phyloP scores from a whole-genome alignment of 768 basidiomycete genomes.

The Auricularia sp. region DNA sequence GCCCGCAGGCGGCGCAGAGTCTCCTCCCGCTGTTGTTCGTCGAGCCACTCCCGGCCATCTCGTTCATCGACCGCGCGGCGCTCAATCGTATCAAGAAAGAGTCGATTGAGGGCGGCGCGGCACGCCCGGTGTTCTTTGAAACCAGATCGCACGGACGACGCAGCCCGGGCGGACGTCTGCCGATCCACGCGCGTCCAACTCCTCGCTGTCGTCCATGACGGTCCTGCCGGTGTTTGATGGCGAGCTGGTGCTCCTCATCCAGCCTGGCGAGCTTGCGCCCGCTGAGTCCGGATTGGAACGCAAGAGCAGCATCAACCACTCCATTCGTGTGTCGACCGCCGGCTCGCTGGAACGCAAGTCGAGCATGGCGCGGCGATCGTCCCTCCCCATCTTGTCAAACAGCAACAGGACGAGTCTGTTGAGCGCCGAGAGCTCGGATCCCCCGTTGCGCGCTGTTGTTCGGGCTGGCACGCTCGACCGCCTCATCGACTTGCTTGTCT shows the following conservation, averaged over 20 bases:
- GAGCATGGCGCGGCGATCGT: constrained; percentile 63
- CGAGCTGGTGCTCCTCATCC: constrained; percentile 62
- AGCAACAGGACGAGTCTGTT: constrained; percentile 38
- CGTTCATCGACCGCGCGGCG: constrained; percentile 56
- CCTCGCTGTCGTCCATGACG: constrained; percentile 21
- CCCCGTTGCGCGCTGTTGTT: constrained; percentile 64
- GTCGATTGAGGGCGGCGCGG: constrained; percentile 30
- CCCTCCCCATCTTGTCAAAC: constrained; percentile 65
- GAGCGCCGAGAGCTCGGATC: constrained; percentile 53
- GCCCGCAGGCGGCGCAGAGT: constrained; percentile 30
- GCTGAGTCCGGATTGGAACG: constrained; percentile 23
- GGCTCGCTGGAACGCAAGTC: constrained; percentile 65
- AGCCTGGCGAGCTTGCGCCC: constrained; percentile 24
- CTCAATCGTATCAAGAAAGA: constrained; percentile 61
- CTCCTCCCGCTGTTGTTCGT: constrained; percentile 64
- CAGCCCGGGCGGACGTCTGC: constrained; percentile 5
- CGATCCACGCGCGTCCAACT: neutral
- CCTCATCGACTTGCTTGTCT: constrained; percentile 64
- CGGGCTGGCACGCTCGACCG: constrained; percentile 69
- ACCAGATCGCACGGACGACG: neutral
- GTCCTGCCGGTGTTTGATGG: constrained; percentile 66
- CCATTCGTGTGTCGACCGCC: constrained; percentile 62
- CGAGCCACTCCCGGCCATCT: constrained; percentile 57
- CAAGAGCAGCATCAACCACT: constrained; percentile 47
- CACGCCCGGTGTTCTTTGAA: constrained; percentile 11